These are phyloP conservation scores for Colletotrichum sp. DNA, from an alignment of 2,329 filamentous ascomycete species.

Conservation along the genomic window DNA sequence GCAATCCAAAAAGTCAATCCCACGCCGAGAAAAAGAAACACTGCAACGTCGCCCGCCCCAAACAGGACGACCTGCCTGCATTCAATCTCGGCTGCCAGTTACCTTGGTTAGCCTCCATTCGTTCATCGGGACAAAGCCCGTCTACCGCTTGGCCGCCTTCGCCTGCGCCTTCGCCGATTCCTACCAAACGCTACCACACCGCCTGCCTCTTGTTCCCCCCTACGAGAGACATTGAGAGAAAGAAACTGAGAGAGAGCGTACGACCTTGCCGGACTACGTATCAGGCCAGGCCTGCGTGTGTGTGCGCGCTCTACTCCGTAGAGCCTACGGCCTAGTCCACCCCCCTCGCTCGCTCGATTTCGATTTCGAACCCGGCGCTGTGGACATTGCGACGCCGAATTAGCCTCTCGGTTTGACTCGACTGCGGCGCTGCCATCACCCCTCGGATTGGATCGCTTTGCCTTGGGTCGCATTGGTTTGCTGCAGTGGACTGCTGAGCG, in stretches of 20 bases:
- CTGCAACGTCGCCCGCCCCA: constrained; percentile 6
- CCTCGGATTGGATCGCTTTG: not conserved
- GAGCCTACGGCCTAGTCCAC: not conserved
- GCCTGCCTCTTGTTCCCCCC: not conserved
- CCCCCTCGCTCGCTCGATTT: not conserved
- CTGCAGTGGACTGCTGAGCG: not conserved
- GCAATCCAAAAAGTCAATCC: not conserved
- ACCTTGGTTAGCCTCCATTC: constrained; percentile 2
- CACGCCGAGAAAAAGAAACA: not conserved
- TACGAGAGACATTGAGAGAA: not conserved
- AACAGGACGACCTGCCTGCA: not conserved
- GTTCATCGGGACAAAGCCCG: not conserved
- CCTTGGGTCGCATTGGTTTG: not conserved
- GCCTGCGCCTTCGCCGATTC: not conserved
- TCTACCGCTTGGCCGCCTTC: not conserved
- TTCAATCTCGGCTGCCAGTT: constrained; percentile 7
- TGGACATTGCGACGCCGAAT: constrained; percentile 17
- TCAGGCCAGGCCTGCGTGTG: not conserved
- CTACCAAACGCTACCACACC: not conserved
- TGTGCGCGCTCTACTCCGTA: not conserved
- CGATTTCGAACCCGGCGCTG: constrained; percentile 3
- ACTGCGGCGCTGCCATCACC: not conserved
- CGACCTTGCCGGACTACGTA: not conserved
- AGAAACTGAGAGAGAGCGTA: not conserved
- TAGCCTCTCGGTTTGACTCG: not conserved